Base-by-base conservation (phyloP, 2,329 filamentous ascomycete genomes). In the Colletotrichum coccodes region DNA sequence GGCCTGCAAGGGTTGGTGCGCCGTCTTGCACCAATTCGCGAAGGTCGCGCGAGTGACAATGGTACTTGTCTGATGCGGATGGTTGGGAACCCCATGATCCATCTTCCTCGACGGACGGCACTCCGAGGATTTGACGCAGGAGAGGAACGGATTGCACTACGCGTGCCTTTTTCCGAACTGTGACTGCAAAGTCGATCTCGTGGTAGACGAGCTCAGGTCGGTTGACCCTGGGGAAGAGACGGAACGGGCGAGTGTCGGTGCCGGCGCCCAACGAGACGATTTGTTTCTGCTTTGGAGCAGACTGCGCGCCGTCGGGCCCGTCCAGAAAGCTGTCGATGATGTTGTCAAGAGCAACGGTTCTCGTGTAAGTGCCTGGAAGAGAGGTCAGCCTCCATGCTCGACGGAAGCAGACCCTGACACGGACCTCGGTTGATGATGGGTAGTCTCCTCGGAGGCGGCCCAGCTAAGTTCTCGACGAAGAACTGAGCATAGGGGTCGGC, bases 391-490 rank as follows among this genome's bases (percentile, higher is more conserved):
- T 58, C 62, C 54, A 73, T 70, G 60, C 28, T 69, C 47, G 72
- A 68, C 60, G 70, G 68, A 62, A 69, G 66, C 61, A 66, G 62
- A 66, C 62, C 40, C 42, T 60, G 49, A 62, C 59, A 73, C 83
- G 72, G 79, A 94, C 95, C 95, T 89, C 95, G 86, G 77, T 99
- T 98, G 76, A 99, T 97, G 71, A 99, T 93, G 59, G 96, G 96
- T 71, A 97, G 86, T 66, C 95, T 87, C 72, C 92, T 87, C 14
- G 89, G 83, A 2, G 84, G 75, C 18, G 85, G 81, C 68, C 83
- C 85, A 52, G 80, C 80, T 16, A 74, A 61, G 70, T 73, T 76
- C 64, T 87, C 83, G 2, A 92, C 90, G 77, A 98, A 94, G 62
- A 86, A 85, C 60, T 82, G 82, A 2, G 94, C 94, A 81, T 92